Conservation (phyloP, 306 rosid genomes). For the Gastrolobium bilobum region DNA sequence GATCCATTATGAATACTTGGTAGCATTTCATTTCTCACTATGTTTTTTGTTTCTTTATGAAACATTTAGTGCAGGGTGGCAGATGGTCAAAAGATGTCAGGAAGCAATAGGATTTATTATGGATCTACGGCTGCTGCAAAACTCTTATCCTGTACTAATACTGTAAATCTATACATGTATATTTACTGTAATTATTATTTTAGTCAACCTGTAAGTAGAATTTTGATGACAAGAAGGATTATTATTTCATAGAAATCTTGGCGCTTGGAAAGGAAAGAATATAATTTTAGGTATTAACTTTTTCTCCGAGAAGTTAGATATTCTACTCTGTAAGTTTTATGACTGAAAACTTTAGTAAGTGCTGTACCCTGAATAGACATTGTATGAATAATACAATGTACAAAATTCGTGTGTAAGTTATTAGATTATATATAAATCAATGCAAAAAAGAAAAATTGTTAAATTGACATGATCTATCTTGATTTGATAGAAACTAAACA, state of each 20-base stretch:
- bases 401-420: not conserved
- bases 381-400: not conserved
- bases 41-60: constrained; percentile 22
- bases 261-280: constrained; percentile 19
- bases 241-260: constrained; percentile 28
- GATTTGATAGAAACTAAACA: not conserved
- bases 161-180: constrained; percentile 46
- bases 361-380: not conserved
- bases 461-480: not conserved
- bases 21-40: constrained; percentile 14
- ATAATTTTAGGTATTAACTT: constrained; percentile 35
- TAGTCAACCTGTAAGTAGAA: constrained; percentile 55
- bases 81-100: constrained; percentile 27
- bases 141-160: not conserved
- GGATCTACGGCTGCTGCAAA: constrained; percentile 42
- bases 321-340: not conserved
- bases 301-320: constrained; percentile 8
- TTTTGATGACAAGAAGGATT: constrained; percentile 44
- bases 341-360: not conserved
- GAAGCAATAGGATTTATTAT: constrained; percentile 21
- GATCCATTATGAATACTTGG: constrained; percentile 16
- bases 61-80: constrained; percentile 30
- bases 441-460: not conserved
- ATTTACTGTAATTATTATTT: constrained; percentile 38
- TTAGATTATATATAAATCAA: not conserved